Percentiles rank a stretch among this genome's conserved stretches.
Evolutionary conservation across 2,329 filamentous ascomycete species (phyloP).

Genomic region (Erysiphe pulchra): DNA sequence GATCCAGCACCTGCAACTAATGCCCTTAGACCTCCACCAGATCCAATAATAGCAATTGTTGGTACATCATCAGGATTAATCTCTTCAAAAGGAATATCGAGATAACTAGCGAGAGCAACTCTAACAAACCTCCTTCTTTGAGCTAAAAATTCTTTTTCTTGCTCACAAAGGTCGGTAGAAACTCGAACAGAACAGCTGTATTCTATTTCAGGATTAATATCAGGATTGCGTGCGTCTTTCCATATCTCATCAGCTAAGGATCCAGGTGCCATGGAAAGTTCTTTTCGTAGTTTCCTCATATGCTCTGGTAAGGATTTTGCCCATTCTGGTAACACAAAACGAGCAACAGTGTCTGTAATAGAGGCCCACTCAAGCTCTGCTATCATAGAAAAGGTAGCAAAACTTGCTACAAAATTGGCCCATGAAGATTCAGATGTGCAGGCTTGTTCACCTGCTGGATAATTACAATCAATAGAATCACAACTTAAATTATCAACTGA

Average conservation of each 20-base stretch:
- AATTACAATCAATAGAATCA: no score
- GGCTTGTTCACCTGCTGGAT: no score
- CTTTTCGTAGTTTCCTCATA: conserved; percentile 59
- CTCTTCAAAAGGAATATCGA: conserved; percentile 50
- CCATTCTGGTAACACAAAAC: conserved; percentile 62
- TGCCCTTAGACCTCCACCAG: conserved; percentile 71
- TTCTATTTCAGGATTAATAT: conserved; percentile 64
- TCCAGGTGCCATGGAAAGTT: conserved; percentile 67
- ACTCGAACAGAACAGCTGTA: conserved; percentile 64
- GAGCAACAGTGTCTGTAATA: conserved; percentile 34
- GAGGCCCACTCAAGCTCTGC: conserved; percentile 28
- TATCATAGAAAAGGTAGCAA: conserved; percentile 22
- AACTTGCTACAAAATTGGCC: conserved; percentile 10
- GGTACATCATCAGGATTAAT: conserved; percentile 88
- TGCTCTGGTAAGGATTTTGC: conserved; percentile 49
- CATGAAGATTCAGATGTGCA: conserved; percentile 8
- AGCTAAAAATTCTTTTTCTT: conserved; percentile 51
- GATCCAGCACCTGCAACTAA: conserved; percentile 79
- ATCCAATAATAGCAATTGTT: conserved; percentile 79
- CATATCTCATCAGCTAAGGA: conserved; percentile 85
- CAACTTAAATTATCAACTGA: no score
- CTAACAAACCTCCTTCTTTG: conserved; percentile 43
- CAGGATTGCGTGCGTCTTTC: conserved; percentile 65
- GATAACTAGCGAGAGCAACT: conserved; percentile 56
- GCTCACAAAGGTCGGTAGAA: conserved; percentile 53